These are phyloP conservation scores for Vigna reflexopilosa DNA, from an alignment of 306 rosid genomes.

Conservation along the genomic window DNA sequence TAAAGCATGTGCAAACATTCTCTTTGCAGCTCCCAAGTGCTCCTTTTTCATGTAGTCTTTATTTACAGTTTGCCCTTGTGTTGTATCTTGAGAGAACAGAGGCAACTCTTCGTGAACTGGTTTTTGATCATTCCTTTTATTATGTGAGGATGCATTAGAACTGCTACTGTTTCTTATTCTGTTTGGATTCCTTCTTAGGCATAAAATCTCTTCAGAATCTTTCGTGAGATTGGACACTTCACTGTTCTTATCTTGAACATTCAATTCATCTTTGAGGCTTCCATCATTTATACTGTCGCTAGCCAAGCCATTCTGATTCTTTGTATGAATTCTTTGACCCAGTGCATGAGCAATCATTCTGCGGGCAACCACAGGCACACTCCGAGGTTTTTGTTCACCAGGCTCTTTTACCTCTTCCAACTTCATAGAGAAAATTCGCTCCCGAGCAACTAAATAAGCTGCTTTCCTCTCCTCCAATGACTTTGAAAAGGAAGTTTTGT, in stretches of 20 bases:
- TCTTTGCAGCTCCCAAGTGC: constrained; percentile 93
- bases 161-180: constrained; percentile 44
- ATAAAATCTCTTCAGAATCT: constrained; percentile 47
- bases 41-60: constrained; percentile 74
- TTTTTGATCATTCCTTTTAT: constrained; percentile 53
- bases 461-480: constrained; percentile 88
- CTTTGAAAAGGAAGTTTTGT: constrained; percentile 54
- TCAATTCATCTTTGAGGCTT: constrained; percentile 42
- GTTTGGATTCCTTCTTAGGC: constrained; percentile 41
- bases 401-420: constrained; percentile 64
- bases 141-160: constrained; percentile 39
- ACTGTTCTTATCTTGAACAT: constrained; percentile 48
- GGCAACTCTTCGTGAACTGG: constrained; percentile 46
- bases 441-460: constrained; percentile 88
- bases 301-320: constrained; percentile 48
- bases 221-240: constrained; percentile 40
- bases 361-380: constrained; percentile 86
- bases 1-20: constrained; percentile 93
- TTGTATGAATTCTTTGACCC: constrained; percentile 74
- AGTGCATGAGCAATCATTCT: constrained; percentile 98
- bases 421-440: constrained; percentile 76
- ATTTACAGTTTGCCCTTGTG: constrained; percentile 50
- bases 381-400: constrained; percentile 70
- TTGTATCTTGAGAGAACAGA: constrained; percentile 49
- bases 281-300: constrained; percentile 46